Evolutionary conservation across 371 early-diverging fungal species (phyloP).

Genomic region (Mucor irregularis): DNA sequence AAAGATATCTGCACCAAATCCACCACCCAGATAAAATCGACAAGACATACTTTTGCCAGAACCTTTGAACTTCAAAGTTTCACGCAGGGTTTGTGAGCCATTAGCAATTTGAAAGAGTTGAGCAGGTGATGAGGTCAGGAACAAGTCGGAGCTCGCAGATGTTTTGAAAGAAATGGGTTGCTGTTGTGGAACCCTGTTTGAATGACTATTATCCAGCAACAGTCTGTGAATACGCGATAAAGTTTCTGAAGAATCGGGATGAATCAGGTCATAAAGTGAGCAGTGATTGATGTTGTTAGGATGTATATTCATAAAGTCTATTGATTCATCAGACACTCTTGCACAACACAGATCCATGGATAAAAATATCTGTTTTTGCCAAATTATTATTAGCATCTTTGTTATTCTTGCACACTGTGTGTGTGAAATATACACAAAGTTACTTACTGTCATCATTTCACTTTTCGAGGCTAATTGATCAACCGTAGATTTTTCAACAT

Average conservation of each 20-base stretch:
- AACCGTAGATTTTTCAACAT: neutral
- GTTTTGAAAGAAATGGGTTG: slow-evolving; percentile 11
- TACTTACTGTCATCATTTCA: slow-evolving; percentile 19
- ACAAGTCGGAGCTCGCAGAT: slow-evolving; percentile 16
- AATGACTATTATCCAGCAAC: slow-evolving; percentile 19
- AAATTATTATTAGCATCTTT: neutral
- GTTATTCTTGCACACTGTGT: neutral
- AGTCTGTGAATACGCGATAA: slow-evolving; percentile 14
- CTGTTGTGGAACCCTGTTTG: neutral
- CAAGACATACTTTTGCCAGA: slow-evolving; percentile 13
- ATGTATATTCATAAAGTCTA: slow-evolving; percentile 15
- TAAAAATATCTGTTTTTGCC: slow-evolving; percentile 14
- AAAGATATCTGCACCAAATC: slow-evolving; percentile 23
- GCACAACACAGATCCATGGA: slow-evolving; percentile 27
- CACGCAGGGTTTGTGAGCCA: slow-evolving; percentile 23
- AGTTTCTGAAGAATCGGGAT: slow-evolving; percentile 11
- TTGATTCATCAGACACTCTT: slow-evolving; percentile 21
- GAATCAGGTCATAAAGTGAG: slow-evolving; percentile 22
- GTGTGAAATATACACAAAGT: neutral
- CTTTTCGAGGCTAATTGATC: neutral
- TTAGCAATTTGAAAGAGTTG: slow-evolving; percentile 19
- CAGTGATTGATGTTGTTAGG: slow-evolving; percentile 17
- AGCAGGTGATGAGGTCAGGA: slow-evolving; percentile 14
- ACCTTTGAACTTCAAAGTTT: slow-evolving; percentile 17
- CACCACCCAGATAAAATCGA: slow-evolving; percentile 23